phyloP scores from a whole-genome alignment of 192 early-diverging fungal species.

The Phlyctochytrium planicorne region DNA sequence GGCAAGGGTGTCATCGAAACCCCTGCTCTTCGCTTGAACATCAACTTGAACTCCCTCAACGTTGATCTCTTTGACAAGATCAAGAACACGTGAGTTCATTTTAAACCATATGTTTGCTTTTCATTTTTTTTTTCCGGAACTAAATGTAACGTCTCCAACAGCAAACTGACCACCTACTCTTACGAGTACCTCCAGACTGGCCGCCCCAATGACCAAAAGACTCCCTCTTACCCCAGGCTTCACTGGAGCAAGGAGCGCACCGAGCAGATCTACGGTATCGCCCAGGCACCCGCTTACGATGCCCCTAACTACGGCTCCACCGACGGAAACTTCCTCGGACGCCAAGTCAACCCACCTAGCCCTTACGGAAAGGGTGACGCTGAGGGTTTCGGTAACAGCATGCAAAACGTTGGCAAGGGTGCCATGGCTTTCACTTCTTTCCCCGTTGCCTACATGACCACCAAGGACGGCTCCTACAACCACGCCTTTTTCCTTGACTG shows the following conservation, averaged over 20 bases:
- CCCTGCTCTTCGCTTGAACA: not conserved
- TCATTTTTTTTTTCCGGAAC: not conserved
- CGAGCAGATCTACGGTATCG: slow-evolving; percentile 17
- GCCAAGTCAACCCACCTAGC: slow-evolving; percentile 4
- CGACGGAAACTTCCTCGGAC: slow-evolving; percentile 19
- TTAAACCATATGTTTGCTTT: too few relatives aligned
- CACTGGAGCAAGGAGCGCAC: slow-evolving; percentile 18
- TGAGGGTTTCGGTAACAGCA: slow-evolving; percentile 11
- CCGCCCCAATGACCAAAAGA: not conserved
- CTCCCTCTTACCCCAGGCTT: not conserved
- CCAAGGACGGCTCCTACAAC: slow-evolving; percentile 5
- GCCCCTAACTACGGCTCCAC: slow-evolving; percentile 15
- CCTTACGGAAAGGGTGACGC: not conserved
- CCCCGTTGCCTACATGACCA: slow-evolving; percentile 8
- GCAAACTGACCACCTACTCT: slow-evolving; percentile 18
- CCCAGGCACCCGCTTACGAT: slow-evolving; percentile 11
- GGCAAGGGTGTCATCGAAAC: not conserved
- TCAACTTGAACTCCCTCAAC: not conserved
- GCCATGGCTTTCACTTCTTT: slow-evolving; percentile 11
- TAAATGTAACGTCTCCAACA: slow-evolving; percentile 9
- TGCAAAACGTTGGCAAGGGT: slow-evolving; percentile 10
- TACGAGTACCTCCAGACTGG: slow-evolving; percentile 6
- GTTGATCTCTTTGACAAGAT: not conserved
- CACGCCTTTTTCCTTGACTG: slow-evolving; percentile 18
- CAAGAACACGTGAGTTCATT: not conserved